Percentiles rank a stretch among this genome's conserved stretches.
These are phyloP conservation scores for Blastomyces emzantsi DNA, from an alignment of 2,329 filamentous ascomycete species.

Conservation along the genomic window DNA sequence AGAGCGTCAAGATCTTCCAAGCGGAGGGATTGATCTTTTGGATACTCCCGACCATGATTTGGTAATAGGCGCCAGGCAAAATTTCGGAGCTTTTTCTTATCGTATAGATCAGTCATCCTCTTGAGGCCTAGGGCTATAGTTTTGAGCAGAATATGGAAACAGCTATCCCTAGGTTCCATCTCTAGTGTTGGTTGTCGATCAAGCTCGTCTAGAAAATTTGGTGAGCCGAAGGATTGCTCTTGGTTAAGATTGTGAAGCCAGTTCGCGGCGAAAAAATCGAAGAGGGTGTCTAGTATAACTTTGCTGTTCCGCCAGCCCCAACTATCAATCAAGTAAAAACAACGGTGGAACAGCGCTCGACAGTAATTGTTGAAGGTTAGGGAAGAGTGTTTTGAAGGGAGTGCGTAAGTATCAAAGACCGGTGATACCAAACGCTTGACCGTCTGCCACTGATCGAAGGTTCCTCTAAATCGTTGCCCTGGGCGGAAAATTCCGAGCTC, in stretches of 20 bases:
- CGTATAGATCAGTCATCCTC: conserved; percentile 39
- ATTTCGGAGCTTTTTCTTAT: conserved; percentile 47
- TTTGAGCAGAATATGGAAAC: conserved; percentile 53
- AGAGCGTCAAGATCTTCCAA: conserved; percentile 49
- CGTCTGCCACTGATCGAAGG: conserved; percentile 43
- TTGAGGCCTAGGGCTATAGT: conserved; percentile 44
- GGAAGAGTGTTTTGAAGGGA: conserved; percentile 32
- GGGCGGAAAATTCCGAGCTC: conserved; percentile 38
- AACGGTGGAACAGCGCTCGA: conserved; percentile 44
- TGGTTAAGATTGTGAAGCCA: conserved; percentile 43
- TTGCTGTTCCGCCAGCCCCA: conserved; percentile 54
- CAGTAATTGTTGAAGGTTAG: conserved; percentile 49
- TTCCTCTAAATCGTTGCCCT: conserved; percentile 33
- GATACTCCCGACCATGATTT: conserved; percentile 52
- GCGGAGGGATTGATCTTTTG: conserved; percentile 47
- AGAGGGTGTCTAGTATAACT: conserved; percentile 43
- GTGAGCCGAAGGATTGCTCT: conserved; percentile 46
- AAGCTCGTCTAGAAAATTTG: conserved; percentile 45
- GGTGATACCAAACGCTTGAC: conserved; percentile 40
- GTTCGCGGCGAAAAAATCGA: conserved; percentile 52
- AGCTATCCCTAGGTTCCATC: conserved; percentile 41
- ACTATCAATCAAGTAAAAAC: conserved; percentile 43
- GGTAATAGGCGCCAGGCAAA: conserved; percentile 51
- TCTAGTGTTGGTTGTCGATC: conserved; percentile 37
- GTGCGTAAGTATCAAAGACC: conserved; percentile 40